Evolutionary conservation across 495 filamentous ascomycete species (phyloP).

Genomic region (Aspergillus sclerotiicarbonarius): DNA sequence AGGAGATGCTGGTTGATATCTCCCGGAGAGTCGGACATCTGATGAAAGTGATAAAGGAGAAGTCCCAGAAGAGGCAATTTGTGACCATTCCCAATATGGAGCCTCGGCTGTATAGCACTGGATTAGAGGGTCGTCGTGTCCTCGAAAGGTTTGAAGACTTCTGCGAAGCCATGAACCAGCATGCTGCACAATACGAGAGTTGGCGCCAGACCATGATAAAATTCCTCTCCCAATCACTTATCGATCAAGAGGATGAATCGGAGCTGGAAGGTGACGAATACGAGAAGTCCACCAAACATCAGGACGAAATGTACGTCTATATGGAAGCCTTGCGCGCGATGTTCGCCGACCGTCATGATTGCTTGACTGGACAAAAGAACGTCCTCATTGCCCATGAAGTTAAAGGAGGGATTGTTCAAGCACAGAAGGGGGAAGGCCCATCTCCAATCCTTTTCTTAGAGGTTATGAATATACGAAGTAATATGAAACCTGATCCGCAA

Average conservation of each 20-base stretch:
- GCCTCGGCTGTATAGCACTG: conserved; percentile 48
- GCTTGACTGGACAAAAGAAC: conserved; percentile 72
- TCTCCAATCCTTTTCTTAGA: conserved; percentile 66
- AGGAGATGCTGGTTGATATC: conserved; percentile 63
- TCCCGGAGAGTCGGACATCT: conserved; percentile 49
- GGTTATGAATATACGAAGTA: conserved; percentile 55
- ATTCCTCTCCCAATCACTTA: conserved; percentile 68
- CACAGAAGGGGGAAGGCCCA: conserved; percentile 63
- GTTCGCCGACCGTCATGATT: conserved; percentile 74
- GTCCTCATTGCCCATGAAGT: conserved; percentile 78
- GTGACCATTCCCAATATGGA: conserved; percentile 61
- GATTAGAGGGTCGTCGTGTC: conserved; percentile 59
- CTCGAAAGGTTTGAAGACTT: conserved; percentile 57
- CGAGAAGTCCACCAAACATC: conserved; percentile 77
- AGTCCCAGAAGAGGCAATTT: conserved; percentile 50
- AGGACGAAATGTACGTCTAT: conserved; percentile 83
- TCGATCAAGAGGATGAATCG: conserved; percentile 71
- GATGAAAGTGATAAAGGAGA: conserved; percentile 45
- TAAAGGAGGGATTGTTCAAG: conserved; percentile 53
- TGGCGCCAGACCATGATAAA: conserved; percentile 71
- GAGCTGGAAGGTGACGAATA: conserved; percentile 88
- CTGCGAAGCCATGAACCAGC: conserved; percentile 58
- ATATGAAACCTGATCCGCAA: conserved; percentile 54
- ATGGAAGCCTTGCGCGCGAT: conserved; percentile 71
- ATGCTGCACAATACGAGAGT: conserved; percentile 64